These are phyloP conservation scores for Vitis hybrid DNA, from an alignment of 177 flowering plant genomes.

Conservation along the genomic window DNA sequence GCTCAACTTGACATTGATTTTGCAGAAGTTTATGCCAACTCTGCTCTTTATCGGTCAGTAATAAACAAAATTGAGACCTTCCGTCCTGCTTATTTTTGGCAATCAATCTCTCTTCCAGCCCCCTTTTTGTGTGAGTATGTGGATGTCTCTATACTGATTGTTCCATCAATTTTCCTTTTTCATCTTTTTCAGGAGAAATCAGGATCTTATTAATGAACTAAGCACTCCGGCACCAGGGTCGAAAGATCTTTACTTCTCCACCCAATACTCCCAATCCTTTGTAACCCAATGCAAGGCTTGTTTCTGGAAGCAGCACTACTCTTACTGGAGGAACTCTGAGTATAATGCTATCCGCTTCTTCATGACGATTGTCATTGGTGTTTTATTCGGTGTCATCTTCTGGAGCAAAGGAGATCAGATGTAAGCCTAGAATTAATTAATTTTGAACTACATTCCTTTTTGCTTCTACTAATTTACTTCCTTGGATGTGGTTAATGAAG, in stretches of 20 bases:
- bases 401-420: slow-evolving; percentile 24
- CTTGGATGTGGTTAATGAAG: too few species aligned
- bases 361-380: slow-evolving; percentile 24
- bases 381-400: slow-evolving; percentile 29
- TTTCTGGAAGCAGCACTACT: slow-evolving; percentile 36
- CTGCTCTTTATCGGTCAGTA: slow-evolving; percentile 25
- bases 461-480: background rate
- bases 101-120: too few species aligned
- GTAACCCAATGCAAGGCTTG: slow-evolving; percentile 32
- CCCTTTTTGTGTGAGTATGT: too few species aligned
- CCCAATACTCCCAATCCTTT: slow-evolving; percentile 26
- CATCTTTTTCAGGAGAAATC: slow-evolving; percentile 24
- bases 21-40: slow-evolving; percentile 28
- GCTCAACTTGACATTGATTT: slow-evolving; percentile 29
- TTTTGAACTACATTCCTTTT: background rate
- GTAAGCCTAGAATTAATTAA: slow-evolving; percentile 3
- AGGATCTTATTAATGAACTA: slow-evolving; percentile 26
- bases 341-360: slow-evolving; percentile 31
- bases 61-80: background rate
- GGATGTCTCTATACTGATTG: background rate
- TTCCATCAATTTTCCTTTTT: background rate
- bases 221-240: slow-evolving; percentile 20
- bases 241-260: slow-evolving; percentile 28
- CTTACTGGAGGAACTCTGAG: slow-evolving; percentile 37
- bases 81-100: too few species aligned